Base-by-base conservation (phyloP, 2,329 filamentous ascomycete species). In the Aurifilum marmelostoma region DNA sequence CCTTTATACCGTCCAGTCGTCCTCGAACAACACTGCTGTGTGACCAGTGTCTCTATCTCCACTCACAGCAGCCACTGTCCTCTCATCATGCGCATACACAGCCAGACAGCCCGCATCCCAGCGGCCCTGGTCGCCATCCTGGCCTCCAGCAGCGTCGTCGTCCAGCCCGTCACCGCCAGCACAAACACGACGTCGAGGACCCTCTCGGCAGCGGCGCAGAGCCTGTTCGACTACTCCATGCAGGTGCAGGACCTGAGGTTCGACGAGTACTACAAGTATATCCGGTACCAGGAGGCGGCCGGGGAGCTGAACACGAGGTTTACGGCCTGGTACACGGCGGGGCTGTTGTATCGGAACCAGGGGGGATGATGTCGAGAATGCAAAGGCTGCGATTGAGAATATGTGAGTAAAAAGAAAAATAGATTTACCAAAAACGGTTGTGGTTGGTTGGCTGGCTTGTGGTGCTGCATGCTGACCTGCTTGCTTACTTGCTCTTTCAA, bases 251-350 rank as follows among this genome's bases (percentile, higher is more conserved):
- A 83, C 66, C 74, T 75, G 1, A 74, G 81, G 56, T 83, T 77
- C 65, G 82, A 83, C 69, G 73, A 76, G 9, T 78, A 76, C 1
- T 83, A 83, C 71, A 80, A 81, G 29, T 80, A 79, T 60, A 78
- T 83, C 32, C 78, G 74, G 70, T 83, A 82, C 64, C 75, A 76
- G 14, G 79, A 82, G 61, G 80, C 79, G 3, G 65, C 56, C n/a
- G 81, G 82, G 0, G 78, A 78, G 27, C 83, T 80, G 79, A 81
- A 77, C 3, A 74, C 78, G 43, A 76, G 81, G 12, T 83, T 83
- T 63, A 83, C 80, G 1, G 79, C 80, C 0, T 82, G 80, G 80
- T 82, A 82, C 62, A 73, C 79, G 3, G 74, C 79, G 0, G 80
- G 80, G 1, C 69, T 82, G 21, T 67, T 81, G 37, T 72, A 79